Evolutionary conservation across 1,284 basidiomycete species (phyloP).

Genomic region (Cutaneotrichosporon curvatum): DNA sequence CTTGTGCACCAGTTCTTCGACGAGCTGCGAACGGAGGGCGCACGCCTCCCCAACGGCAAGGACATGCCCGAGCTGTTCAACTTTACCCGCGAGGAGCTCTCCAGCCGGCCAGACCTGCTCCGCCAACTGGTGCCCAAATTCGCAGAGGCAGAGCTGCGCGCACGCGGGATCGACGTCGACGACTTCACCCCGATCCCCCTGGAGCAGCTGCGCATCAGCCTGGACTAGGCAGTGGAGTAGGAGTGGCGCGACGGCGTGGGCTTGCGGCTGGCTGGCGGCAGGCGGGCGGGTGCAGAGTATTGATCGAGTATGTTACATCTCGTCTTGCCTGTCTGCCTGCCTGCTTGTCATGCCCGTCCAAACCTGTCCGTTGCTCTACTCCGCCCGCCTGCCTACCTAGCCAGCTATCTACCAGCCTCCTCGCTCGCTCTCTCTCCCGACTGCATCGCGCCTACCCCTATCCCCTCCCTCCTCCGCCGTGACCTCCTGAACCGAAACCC

Average conservation of each 20-base stretch:
- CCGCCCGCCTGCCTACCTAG: too few relatives aligned
- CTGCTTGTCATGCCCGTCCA: conserved; percentile 12
- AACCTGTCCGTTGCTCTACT: too few relatives aligned
- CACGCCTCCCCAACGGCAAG: conserved; percentile 93
- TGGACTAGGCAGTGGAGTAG: conserved; percentile 51
- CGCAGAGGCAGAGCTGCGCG: conserved; percentile 78
- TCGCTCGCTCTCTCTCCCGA: conserved; percentile 6
- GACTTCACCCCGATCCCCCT: conserved; percentile 89
- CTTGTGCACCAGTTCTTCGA: conserved; percentile 97
- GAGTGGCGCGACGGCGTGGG: background rate
- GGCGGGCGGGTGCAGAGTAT: too few relatives aligned
- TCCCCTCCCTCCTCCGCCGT: background rate
- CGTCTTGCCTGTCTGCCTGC: too few relatives aligned
- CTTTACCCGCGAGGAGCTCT: conserved; percentile 94
- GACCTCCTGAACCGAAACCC: background rate
- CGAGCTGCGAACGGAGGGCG: conserved; percentile 80
- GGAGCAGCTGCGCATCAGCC: conserved; percentile 80
- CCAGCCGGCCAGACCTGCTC: conserved; percentile 89
- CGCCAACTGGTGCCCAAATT: conserved; percentile 82
- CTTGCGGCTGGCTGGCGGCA: background rate
- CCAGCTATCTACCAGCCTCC: too few relatives aligned
- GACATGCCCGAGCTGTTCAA: conserved; percentile 91
- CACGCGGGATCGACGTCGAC: conserved; percentile 79
- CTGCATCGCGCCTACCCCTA: conserved; percentile 1
- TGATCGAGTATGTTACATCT: too few relatives aligned